phyloP scores from a whole-genome alignment of 345 rosid species.

The Kandelia obovata region DNA sequence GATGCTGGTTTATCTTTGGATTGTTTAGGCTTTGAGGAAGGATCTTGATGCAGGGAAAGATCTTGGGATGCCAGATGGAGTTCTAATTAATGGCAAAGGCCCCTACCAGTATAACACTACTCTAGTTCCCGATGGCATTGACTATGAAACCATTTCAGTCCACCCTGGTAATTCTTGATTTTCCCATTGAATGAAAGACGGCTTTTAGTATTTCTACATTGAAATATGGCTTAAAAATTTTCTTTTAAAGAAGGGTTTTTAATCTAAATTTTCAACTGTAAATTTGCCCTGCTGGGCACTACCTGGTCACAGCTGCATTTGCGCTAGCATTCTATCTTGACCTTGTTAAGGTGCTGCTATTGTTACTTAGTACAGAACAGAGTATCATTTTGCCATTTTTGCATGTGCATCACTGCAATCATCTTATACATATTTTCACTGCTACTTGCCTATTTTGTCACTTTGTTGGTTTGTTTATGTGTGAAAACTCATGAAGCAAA shows the following conservation, averaged over 20 bases:
- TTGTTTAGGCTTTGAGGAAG: constrained; percentile 78
- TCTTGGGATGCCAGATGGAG: constrained; percentile 96
- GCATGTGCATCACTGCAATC: not conserved
- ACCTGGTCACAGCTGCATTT: constrained; percentile 4
- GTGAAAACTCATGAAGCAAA: not conserved
- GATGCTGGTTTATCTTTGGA: constrained; percentile 8
- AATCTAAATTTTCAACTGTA: no score
- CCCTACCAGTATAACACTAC: constrained; percentile 85
- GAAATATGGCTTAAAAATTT: no score
- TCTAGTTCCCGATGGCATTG: constrained; percentile 76
- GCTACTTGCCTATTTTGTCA: not conserved
- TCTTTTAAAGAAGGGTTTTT: no score
- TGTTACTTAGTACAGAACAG: not conserved
- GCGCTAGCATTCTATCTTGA: not conserved
- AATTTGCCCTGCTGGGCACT: not conserved
- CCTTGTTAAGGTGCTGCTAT: not conserved
- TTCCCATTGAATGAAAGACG: not conserved
- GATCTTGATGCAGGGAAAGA: constrained; percentile 84
- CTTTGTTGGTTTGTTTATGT: not conserved
- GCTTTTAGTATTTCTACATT: not conserved
- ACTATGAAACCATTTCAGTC: constrained; percentile 70
- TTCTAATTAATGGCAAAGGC: constrained; percentile 96
- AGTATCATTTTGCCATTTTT: not conserved
- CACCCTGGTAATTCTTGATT: constrained; percentile 66
- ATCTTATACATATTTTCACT: not conserved